Base-by-base conservation (phyloP, 148 eudicot genomes). In the Drosera capensis region DNA sequence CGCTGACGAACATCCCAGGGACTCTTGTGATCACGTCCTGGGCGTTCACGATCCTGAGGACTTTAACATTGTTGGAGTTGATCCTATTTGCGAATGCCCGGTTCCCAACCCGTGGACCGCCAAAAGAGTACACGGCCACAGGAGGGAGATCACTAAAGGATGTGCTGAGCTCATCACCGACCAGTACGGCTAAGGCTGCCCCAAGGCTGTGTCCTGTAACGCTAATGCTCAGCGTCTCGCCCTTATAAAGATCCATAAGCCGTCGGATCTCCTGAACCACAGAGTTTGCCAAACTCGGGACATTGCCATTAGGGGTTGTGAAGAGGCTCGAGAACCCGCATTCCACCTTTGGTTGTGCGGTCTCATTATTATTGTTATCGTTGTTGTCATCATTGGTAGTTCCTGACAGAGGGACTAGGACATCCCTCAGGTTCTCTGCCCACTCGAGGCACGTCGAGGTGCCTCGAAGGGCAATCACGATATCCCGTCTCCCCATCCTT, bases 391-490 rank as follows among this genome's bases (percentile, higher is more conserved):
- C n/a, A n/a, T n/a, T n/a, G n/a, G n/a, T n/a, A n/a, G n/a, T n/a
- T 48, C 13, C 58, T 0, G 73, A 56, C 18, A 78, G 50, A 5
- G 61, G 66, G 8, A 81, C 95, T 0, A 92, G 71, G 1, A 72
- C 7, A 35, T 73, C 95, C 9, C 95, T 49, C 9, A 85, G 18
- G 21, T 92, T 92, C 52, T 92, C 99, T 0, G 74, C 95, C 99
- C 99, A 92, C 46, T 92, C 99, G 12, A 92, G 86, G 45, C 99
- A 92, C 35, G 99, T 92, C 57, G 95, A 71, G 5, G 99, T 92
- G 5, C 99, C 99, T 0, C 99, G 77, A 6, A 92, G 71, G 20
- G 95, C 66, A 21, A 92, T 92, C 1, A 92, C 86, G 6, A 92
- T 77, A 40, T 92, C 99, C 51, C 99, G 62, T 45, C 99, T 58